Conservation (phyloP, 208 protist species). For the Entamoeba invadens region DNA sequence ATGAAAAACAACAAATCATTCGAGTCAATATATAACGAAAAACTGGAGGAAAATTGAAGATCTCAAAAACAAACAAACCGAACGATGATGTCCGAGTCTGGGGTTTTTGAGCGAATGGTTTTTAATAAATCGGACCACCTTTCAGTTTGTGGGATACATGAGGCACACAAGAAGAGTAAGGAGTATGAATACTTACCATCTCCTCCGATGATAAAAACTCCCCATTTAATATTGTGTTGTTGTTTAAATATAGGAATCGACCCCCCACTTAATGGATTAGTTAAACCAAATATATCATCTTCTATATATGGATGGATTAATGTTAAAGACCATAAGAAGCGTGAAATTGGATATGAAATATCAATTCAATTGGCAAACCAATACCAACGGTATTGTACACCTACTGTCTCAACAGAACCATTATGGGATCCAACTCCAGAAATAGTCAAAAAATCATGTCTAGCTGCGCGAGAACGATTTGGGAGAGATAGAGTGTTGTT, state of each 20-base stretch:
- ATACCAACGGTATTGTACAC: not conserved
- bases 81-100: no score
- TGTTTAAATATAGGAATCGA: not conserved
- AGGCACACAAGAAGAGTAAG: not conserved
- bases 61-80: no score
- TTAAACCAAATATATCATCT: not conserved
- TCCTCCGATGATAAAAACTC: not conserved
- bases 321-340: not conserved
- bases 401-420: not conserved
- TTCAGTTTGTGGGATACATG: not conserved
- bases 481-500: constrained; percentile 61
- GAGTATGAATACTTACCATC: not conserved
- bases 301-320: not conserved
- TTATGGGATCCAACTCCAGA: not conserved
- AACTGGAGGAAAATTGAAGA: no score
- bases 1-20: no score
- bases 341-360: not conserved
- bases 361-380: not conserved
- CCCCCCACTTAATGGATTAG: not conserved
- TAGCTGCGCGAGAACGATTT: not conserved
- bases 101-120: no score
- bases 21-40: no score
- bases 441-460: not conserved
- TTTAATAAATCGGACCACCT: not conserved
- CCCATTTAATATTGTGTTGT: not conserved